Evolutionary conservation across 169 alveolate species (phyloP).

Genomic region (Plasmodium inui): DNA sequence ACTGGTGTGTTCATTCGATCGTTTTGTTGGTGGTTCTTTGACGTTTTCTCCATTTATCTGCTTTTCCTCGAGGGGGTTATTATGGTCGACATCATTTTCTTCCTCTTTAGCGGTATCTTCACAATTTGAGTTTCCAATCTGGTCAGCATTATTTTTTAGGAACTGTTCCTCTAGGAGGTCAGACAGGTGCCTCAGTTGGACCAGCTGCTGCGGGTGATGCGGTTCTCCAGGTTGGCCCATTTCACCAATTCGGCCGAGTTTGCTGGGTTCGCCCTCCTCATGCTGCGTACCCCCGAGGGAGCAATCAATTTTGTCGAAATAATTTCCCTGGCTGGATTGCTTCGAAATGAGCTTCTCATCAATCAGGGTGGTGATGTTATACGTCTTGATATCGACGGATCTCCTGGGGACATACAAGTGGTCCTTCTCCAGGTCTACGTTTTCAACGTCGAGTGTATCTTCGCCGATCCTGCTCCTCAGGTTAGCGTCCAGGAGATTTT

Average conservation of each 20-base stretch:
- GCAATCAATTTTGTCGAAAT: not conserved
- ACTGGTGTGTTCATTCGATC: not conserved
- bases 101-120: not conserved
- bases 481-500: constrained; percentile 32
- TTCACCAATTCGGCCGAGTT: not conserved
- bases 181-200: not conserved
- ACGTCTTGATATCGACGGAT: constrained; percentile 42
- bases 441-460: constrained; percentile 65
- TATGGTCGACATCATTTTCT: not conserved
- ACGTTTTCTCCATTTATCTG: not conserved
- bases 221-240: not conserved
- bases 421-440: constrained; percentile 53
- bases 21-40: not conserved
- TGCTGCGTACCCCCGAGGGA: not conserved
- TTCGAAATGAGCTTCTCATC: constrained; percentile 20
- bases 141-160: constrained; percentile 25
- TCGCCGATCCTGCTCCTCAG: constrained; percentile 29
- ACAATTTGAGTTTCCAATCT: not conserved
- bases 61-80: not conserved
- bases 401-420: constrained; percentile 47
- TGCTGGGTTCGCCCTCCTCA: not conserved
- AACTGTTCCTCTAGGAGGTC: constrained; percentile 53
- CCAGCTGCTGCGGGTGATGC: not conserved
- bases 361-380: constrained; percentile 26
- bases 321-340: not conserved